A percentile compares a stretch with the other conserved stretches of the same genome.
phyloP scores from a whole-genome alignment of 768 basidiomycete species.

The Collybiopsis confluens region DNA sequence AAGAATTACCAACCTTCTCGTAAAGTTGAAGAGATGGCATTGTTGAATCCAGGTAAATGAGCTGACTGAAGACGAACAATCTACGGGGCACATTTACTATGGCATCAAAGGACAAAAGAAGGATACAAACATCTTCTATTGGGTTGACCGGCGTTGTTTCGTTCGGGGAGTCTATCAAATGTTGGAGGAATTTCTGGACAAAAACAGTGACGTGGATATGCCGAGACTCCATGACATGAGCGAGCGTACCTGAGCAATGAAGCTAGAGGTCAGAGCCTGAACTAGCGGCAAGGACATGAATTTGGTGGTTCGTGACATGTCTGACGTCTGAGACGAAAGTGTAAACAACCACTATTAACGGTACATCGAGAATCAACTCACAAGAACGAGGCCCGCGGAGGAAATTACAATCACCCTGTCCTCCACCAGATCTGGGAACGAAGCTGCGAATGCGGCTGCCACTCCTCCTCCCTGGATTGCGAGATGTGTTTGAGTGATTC shows the following conservation, averaged over 20 bases:
- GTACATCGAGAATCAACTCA: slow-evolving; percentile 15
- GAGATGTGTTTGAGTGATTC: neutral
- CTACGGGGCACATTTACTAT: no score
- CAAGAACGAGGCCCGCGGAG: slow-evolving; percentile 68
- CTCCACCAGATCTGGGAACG: slow-evolving; percentile 70
- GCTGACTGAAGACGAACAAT: slow-evolving; percentile 78
- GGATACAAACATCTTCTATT: slow-evolving; percentile 36
- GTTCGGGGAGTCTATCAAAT: slow-evolving; percentile 36
- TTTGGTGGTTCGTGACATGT: slow-evolving; percentile 70
- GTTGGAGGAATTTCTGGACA: slow-evolving; percentile 47
- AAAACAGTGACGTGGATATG: slow-evolving; percentile 1
- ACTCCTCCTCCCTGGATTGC: slow-evolving; percentile 63
- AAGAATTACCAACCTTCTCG: slow-evolving; percentile 43
- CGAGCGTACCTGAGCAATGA: slow-evolving; percentile 51
- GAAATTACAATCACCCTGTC: slow-evolving; percentile 64
- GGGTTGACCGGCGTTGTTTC: slow-evolving; percentile 23
- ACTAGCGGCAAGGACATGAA: slow-evolving; percentile 76
- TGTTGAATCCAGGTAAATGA: slow-evolving; percentile 69
- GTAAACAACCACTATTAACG: neutral
- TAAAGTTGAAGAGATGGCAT: slow-evolving; percentile 71
- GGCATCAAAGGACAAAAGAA: neutral
- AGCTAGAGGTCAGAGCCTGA: slow-evolving; percentile 61
- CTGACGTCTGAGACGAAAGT: slow-evolving; percentile 38
- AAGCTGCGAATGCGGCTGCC: slow-evolving; percentile 63
- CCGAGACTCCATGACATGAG: neutral